Evolutionary conservation across 2,329 filamentous ascomycete genomes (phyloP).

Genomic region (Aureobasidium sp.): DNA sequence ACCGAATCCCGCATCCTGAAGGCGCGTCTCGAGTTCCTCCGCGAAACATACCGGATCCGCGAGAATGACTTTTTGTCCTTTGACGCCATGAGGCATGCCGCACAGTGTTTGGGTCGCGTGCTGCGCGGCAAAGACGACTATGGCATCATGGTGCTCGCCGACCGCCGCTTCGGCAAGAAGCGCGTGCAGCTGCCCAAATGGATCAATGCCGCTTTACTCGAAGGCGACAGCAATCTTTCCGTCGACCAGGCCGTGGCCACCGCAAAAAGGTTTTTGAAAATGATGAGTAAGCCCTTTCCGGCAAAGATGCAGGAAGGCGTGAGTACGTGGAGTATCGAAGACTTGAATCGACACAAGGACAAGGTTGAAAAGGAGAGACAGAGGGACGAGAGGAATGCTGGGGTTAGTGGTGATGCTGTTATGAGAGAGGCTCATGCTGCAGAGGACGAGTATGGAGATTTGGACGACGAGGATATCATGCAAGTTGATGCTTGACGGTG

Average conservation of each 20-base stretch:
- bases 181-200: conserved; percentile 85
- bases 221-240: conserved; percentile 81
- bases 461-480: conserved; percentile 32
- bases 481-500: conserved; percentile 21
- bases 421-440: conserved; percentile 26
- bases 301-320: conserved; percentile 82
- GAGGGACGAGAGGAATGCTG: conserved; percentile 51
- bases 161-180: conserved; percentile 90
- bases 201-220: conserved; percentile 83
- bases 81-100: conserved; percentile 98
- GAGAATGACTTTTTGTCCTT: conserved; percentile 98
- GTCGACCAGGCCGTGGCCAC: conserved; percentile 91
- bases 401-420: conserved; percentile 26
- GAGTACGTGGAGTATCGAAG: conserved; percentile 79
- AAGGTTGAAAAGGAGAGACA: conserved; percentile 65
- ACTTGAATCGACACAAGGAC: conserved; percentile 71
- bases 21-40: conserved; percentile 88
- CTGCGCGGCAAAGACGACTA: conserved; percentile 96
- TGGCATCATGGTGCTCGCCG: conserved; percentile 98
- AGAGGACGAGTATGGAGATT: conserved; percentile 28
- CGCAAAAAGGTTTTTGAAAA: conserved; percentile 80
- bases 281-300: conserved; percentile 87
- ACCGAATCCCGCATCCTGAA: conserved; percentile 96
- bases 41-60: conserved; percentile 92
- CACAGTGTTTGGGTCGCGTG: conserved; percentile 91